phyloP scores from a whole-genome alignment of 805 yeast genomes.

The Metschnikowia rubicola region DNA sequence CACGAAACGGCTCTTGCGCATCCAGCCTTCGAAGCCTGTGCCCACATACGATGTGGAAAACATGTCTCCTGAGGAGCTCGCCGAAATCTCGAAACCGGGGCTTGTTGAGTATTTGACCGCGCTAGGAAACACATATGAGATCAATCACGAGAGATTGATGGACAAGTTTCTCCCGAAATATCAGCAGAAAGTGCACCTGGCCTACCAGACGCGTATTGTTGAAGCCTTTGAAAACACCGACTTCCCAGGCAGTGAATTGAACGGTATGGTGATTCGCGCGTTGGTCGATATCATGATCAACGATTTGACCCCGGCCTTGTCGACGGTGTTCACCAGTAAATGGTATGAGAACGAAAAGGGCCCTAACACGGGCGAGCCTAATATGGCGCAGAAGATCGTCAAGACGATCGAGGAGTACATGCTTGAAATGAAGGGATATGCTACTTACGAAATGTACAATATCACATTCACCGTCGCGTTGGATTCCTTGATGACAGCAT shows the following conservation, averaged over 20 bases:
- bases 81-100: conserved; percentile 53
- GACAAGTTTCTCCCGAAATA: conserved; percentile 66
- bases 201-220: conserved; percentile 32
- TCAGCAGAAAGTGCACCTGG: conserved; percentile 52
- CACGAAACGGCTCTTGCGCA: conserved; percentile 35
- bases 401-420: conserved; percentile 77
- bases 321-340: conserved; percentile 56
- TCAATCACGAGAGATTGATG: conserved; percentile 61
- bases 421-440: conserved; percentile 53
- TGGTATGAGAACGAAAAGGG: conserved; percentile 54
- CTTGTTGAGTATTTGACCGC: conserved; percentile 78
- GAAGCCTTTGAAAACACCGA: conserved; percentile 43
- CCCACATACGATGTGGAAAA: conserved; percentile 32
- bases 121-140: conserved; percentile 82
- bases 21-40: conserved; percentile 11
- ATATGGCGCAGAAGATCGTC: conserved; percentile 56
- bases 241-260: conserved; percentile 71
- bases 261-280: conserved; percentile 67
- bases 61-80: conserved; percentile 38
- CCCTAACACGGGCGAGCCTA: conserved; percentile 29
- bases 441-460: conserved; percentile 40
- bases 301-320: conserved; percentile 63
- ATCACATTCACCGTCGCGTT: conserved; percentile 36
- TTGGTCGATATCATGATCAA: conserved; percentile 67
- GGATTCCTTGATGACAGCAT: conserved; percentile 36